Conservation (phyloP, 2,329 filamentous ascomycete species). For the Chrysosporium queenslandicum region DNA sequence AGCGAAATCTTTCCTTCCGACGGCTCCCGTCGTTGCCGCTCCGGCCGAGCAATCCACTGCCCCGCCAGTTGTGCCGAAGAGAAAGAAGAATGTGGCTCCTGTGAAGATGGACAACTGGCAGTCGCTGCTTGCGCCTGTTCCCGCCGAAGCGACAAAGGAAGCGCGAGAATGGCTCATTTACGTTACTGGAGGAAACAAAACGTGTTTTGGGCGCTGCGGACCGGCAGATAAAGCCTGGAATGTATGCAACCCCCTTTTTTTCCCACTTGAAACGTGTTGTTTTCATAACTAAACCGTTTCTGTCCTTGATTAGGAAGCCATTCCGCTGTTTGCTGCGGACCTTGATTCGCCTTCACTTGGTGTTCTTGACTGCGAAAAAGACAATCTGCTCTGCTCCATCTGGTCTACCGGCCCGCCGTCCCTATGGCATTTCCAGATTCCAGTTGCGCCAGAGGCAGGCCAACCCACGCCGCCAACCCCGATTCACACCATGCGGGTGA, state of each 20-base stretch:
- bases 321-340: constrained; percentile 44
- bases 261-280: background rate
- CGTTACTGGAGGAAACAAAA: constrained; percentile 55
- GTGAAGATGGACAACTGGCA: constrained; percentile 51
- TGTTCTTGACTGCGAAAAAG: constrained; percentile 49
- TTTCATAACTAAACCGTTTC: background rate
- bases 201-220: constrained; percentile 51
- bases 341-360: constrained; percentile 49
- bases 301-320: constrained; percentile 38
- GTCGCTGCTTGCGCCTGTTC: constrained; percentile 39
- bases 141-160: constrained; percentile 31
- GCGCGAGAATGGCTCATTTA: constrained; percentile 49
- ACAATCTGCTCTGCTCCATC: constrained; percentile 50
- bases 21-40: constrained; percentile 32
- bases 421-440: constrained; percentile 49
- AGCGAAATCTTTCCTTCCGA: constrained; percentile 48
- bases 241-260: constrained; percentile 25
- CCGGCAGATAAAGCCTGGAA: constrained; percentile 45
- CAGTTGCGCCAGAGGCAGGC: constrained; percentile 40
- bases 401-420: constrained; percentile 50
- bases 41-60: constrained; percentile 37
- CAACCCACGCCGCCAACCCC: constrained; percentile 45
- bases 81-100: constrained; percentile 43
- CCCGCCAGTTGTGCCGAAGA: constrained; percentile 37
- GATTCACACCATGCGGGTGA: constrained; percentile 46